Percentiles rank a stretch among this genome's conserved stretches.
phyloP scores from a whole-genome alignment of 1,284 basidiomycete species.

The Takashimella tepidaria region DNA sequence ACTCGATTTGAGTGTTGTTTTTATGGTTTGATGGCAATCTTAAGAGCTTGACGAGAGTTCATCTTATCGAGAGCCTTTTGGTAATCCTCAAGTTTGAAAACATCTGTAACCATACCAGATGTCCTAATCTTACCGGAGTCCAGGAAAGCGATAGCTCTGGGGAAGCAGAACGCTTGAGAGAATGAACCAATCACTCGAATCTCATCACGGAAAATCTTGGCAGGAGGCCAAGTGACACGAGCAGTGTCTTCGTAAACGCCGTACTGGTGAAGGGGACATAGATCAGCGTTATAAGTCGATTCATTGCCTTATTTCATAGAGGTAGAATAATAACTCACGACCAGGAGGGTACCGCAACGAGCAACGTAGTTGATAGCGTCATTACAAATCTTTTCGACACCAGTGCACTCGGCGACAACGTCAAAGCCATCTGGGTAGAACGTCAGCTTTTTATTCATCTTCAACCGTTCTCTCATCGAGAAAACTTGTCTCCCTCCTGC shows the following conservation, averaged over 20 bases:
- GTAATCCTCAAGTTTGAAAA: slow-evolving; percentile 70
- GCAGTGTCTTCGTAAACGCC: slow-evolving; percentile 65
- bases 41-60: slow-evolving; percentile 52
- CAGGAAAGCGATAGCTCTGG: slow-evolving; percentile 78
- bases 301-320: neutral
- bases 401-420: slow-evolving; percentile 81
- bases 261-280: slow-evolving; percentile 57
- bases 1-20: neutral
- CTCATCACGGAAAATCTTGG: slow-evolving; percentile 79
- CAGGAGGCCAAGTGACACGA: slow-evolving; percentile 72
- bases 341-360: slow-evolving; percentile 50
- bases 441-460: neutral
- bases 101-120: slow-evolving; percentile 75
- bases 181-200: slow-evolving; percentile 81
- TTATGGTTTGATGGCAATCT: slow-evolving; percentile 41
- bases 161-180: slow-evolving; percentile 79
- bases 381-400: slow-evolving; percentile 71
- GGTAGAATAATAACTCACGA: slow-evolving; percentile 6
- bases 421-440: slow-evolving; percentile 65
- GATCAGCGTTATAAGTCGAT: too few species aligned
- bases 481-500: neutral
- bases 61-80: slow-evolving; percentile 78
- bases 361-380: slow-evolving; percentile 77
- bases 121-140: slow-evolving; percentile 75
- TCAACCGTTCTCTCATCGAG: too few species aligned